Evolutionary conservation across 306 rosid genomes (phyloP), one percentile per base, ranked within the genome.

Genomic region (Gastrolobium villosum): DNA sequence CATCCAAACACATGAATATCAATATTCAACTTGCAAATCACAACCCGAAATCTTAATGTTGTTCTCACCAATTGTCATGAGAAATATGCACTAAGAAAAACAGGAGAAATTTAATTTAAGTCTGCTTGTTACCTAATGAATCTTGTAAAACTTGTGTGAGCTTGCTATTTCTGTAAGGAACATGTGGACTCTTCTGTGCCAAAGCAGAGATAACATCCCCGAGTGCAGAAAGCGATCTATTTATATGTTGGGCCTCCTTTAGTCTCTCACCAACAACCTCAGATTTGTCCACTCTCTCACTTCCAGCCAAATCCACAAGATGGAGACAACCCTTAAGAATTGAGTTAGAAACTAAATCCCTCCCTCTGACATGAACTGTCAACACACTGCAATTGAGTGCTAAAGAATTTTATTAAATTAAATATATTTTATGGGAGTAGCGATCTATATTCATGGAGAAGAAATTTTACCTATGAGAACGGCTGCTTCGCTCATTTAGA

Each of bases 251-350:
- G 2, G 99, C 99, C 79, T 95, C 99, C 85, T 89, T 95, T 65
- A 95, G 88, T 81, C 99, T 89, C 85, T 95, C 99, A 36, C 97
- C 99, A 15, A 86, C 96, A 31, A 98, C 99, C 87, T 95, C 99
- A 7, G 99, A 92, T 84, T 95, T 95, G 76, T 90, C 97, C 65
- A 95, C 98, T 76, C 99, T 92, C 84, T 95, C 97, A 35, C 99
- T 95, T 60, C 99, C 99, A 49, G 99, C 99, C 88, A 95, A 89
- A 84, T 95, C 99, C 78, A 95, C 97, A 11, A 95, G 95, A 85
- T 95, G 99, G 41, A 95, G 99, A 76, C 99, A 90, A 35, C 99
- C 99, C 75, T 84, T 89, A 36, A 89, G 94, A 79, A 86, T 74
- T 57, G 97, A 84, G 70, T 92, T 96, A 10, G 97, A 87, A 20